Evolutionary conservation across 2,329 filamentous ascomycete genomes (phyloP), one percentile per base, ranked within the genome.

Genomic region (Verticillium nonalfalfae): DNA sequence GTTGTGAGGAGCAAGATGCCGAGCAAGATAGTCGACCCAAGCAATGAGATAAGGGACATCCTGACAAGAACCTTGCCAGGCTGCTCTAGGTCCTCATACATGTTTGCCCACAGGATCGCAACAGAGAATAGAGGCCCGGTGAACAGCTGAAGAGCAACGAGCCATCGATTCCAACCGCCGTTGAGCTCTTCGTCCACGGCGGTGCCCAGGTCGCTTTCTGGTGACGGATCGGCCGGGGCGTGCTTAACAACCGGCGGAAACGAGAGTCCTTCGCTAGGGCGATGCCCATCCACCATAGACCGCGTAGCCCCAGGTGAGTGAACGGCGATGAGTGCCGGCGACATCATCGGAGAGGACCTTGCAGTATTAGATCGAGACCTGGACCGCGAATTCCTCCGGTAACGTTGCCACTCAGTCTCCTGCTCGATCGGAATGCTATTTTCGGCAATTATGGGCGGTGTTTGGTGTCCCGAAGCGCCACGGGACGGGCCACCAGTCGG

Each of bases 151-250:
- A 95, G 74, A 13, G 88, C 85, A 13, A 96, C 84, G 3, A 99
- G 85, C 94, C 95, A 99, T 59, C 93, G 85, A 69, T 93, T 96
- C 93, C 95, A 98, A 35, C 87, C 81, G 60, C 83, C 81, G 2
- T 75, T 72, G 56, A 80, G 78, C 10, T 77, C 72, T 35, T 74
- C 66, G 59, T 63, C 69, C 14, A 66, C 59, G 1, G 68, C 69
- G 5, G 71, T 65, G 21, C 63, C 65, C 45, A 63, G 35, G 40
- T 63, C 62, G 34, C 60, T 63, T 18, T 65, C 64, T 4, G 64
- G 64, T 9, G 63, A 58, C 21, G 64, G 11, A 6, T 7, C 7
- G 9, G 9, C 45, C 18, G 45, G n/a, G 18, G 7, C 7, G 7
- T 50, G 45, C 18, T 50, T 50, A 50, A 11, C 13, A 7, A 6